These are phyloP conservation scores for Dipteronia sinensis DNA, from an alignment of 345 rosid genomes.

Conservation along the genomic window DNA sequence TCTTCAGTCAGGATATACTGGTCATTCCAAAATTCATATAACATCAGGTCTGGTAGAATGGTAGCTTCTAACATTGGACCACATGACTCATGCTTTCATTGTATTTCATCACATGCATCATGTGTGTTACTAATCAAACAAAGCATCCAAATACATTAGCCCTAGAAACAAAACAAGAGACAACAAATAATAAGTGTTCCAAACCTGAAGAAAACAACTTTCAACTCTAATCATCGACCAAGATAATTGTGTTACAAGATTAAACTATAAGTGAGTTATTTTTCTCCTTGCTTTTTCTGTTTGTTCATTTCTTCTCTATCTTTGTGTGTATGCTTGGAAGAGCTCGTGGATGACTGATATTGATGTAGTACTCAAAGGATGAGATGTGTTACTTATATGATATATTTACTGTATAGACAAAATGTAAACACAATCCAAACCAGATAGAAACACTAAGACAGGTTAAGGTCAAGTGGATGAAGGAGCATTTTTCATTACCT, in stretches of 20 bases:
- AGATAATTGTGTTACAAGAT: not conserved
- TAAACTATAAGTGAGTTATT: not conserved
- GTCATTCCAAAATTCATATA: not conserved
- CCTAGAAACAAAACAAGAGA: not conserved
- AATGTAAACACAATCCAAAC: not conserved
- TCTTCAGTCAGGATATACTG: not conserved
- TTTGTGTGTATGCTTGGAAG: not conserved
- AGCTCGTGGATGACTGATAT: not conserved
- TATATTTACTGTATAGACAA: not conserved
- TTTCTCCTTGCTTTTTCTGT: not conserved
- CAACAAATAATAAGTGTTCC: not conserved
- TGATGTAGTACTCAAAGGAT: not conserved
- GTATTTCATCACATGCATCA: not conserved
- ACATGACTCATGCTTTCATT: not conserved
- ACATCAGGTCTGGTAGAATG: not conserved
- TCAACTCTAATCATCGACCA: not conserved
- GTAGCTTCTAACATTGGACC: not conserved
- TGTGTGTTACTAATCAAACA: not conserved
- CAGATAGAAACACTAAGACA: not conserved
- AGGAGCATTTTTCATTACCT: conserved; percentile 39
- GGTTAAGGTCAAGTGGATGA: conserved; percentile 1
- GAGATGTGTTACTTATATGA: not conserved
- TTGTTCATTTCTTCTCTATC: not conserved
- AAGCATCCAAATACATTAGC: not conserved
- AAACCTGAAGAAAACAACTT: not conserved